A percentile compares a stretch with the other conserved stretches of the same genome.
Evolutionary conservation across 2,329 filamentous ascomycete species (phyloP).

Genomic region (Trichothecium sympodiale): DNA sequence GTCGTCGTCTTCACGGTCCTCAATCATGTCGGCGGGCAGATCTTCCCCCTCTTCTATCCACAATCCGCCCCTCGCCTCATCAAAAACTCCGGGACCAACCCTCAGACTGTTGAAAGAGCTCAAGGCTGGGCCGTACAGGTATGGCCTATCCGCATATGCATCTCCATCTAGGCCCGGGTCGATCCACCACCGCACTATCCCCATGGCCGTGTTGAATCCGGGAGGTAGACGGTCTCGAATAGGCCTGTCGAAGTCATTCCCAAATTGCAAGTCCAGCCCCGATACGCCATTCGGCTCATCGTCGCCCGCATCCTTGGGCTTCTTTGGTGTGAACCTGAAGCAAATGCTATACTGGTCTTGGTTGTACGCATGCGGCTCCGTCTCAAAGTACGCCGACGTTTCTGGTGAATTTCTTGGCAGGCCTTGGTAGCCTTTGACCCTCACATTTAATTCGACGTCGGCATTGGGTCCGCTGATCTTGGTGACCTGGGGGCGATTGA

Average conservation of each 20-base stretch:
- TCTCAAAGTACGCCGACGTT: slow-evolving; percentile 68
- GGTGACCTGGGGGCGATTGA: slow-evolving; percentile 58
- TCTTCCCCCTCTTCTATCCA: slow-evolving; percentile 58
- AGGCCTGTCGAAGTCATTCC: slow-evolving; percentile 89
- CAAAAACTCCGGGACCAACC: slow-evolving; percentile 44
- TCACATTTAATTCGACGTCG: slow-evolving; percentile 59
- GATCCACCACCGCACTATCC: slow-evolving; percentile 79
- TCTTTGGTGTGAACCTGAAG: slow-evolving; percentile 67
- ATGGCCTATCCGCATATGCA: slow-evolving; percentile 74
- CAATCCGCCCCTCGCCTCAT: slow-evolving; percentile 36
- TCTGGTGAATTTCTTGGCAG: slow-evolving; percentile 58
- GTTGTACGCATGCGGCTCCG: slow-evolving; percentile 52
- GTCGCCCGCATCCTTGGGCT: slow-evolving; percentile 9
- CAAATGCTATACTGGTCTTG: slow-evolving; percentile 77
- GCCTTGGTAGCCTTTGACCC: slow-evolving; percentile 58
- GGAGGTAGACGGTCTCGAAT: slow-evolving; percentile 79
- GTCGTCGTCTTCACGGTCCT: too few relatives aligned
- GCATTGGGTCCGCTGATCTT: slow-evolving; percentile 53
- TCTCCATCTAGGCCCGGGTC: slow-evolving; percentile 88
- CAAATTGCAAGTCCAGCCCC: slow-evolving; percentile 71
- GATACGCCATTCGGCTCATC: slow-evolving; percentile 38
- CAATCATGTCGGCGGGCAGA: too few relatives aligned
- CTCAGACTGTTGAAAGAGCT: slow-evolving; percentile 69
- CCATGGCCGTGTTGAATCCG: slow-evolving; percentile 75
- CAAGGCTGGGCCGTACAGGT: slow-evolving; percentile 73